A percentile compares a stretch with the other conserved stretches of the same genome.
These are phyloP conservation scores for Solanum aculeatissimum DNA, from an alignment of 305 asterid species.

Conservation along the genomic window DNA sequence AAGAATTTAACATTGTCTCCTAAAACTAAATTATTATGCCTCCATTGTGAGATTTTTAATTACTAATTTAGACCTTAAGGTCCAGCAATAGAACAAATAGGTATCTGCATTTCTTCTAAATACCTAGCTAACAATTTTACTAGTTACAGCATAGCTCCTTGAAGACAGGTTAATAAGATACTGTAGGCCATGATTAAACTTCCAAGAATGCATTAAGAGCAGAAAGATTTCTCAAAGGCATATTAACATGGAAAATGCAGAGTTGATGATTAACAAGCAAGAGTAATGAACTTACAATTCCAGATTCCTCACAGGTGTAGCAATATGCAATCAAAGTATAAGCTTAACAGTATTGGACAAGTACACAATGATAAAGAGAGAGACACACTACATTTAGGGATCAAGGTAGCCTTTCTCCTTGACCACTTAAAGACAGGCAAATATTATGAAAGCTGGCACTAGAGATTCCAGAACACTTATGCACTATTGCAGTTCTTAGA, in stretches of 20 bases:
- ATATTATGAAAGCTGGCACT: neutral
- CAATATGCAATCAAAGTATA: neutral
- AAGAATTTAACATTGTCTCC: neutral
- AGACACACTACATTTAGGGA: neutral
- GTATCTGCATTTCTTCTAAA: neutral
- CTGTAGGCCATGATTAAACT: neutral
- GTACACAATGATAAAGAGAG: neutral
- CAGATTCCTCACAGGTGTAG: neutral
- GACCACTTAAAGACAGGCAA: neutral
- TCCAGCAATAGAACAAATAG: neutral
- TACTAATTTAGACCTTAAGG: neutral
- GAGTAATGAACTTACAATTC: neutral
- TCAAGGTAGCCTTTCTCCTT: no score
- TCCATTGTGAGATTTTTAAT: neutral
- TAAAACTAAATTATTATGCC: neutral
- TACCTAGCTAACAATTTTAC: neutral
- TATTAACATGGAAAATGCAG: neutral
- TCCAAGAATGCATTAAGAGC: neutral
- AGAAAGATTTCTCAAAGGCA: neutral
- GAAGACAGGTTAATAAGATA: neutral
- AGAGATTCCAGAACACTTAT: neutral
- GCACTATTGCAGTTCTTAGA: neutral
- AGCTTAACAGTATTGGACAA: neutral
- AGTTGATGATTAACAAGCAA: neutral
- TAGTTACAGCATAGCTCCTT: neutral